Base-by-base conservation (phyloP, 2,329 filamentous ascomycete species). In the Fusarium sp. region DNA sequence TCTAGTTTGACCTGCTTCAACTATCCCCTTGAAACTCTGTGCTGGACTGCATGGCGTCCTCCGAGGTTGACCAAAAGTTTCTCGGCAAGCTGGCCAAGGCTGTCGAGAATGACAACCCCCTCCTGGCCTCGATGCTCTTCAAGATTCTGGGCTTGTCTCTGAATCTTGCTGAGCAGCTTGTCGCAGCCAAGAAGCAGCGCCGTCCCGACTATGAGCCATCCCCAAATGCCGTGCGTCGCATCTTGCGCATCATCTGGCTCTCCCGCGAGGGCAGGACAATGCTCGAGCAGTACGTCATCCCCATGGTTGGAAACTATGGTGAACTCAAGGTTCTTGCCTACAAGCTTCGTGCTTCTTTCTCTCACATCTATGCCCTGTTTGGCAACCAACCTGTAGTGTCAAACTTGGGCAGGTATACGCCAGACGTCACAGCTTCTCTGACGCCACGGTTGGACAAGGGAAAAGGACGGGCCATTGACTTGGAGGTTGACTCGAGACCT, bases 31-130 rank as follows among this genome's bases (percentile, higher is more conserved):
- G 42, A 58, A 68, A 64, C 31, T 70, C 31, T 59, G 57, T 52
- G 31, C 65, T 71, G 73, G 65, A 57, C 79, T 80, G 81, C 73
- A 99, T 98, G 97, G 97, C 97, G 85, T 97, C 95, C 81, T 97
- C 95, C 70, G 95, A 98, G 85, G 95, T 98, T 72, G 97, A 99
- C 83, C 95, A 98, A 86, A 99, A 98, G 86, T 98, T 97, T 84
- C 89, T 99, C 79, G 95, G 95, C 85, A 92, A 91, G 81, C 92
- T 98, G 81, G 96, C 97, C 81, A 93, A 92, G 84, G 89, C 91
- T 71, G 95, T 95, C 77, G 91, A 92, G 80, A 86, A 89, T 69
- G 92, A 94, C 77, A 97, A 96, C 80, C 92, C 94, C 5, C 88
- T 95, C 20, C 89, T 98, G 54, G 94, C 94, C 9, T 89, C 90